A percentile compares a stretch with the other conserved stretches of the same genome.
Conservation (phyloP, 164 flowering plant species). For the Liquidambar formosana region DNA sequence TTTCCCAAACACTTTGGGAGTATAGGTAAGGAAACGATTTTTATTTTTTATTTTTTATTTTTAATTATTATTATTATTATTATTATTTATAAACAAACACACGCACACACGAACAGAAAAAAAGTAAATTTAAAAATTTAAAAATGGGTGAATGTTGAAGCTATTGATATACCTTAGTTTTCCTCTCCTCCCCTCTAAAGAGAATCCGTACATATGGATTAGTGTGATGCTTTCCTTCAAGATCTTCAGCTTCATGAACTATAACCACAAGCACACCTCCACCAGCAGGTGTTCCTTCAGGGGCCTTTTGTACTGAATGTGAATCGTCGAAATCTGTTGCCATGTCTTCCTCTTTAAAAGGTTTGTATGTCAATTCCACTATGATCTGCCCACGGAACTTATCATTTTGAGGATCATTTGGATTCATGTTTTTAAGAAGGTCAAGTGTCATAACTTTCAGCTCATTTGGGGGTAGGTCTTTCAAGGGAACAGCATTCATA, state of each 20-base stretch:
- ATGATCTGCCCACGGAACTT: slow-evolving; percentile 61
- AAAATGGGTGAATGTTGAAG: not conserved
- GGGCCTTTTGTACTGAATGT: slow-evolving; percentile 43
- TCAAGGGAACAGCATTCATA: slow-evolving; percentile 47
- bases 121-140: too few species aligned
- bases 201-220: slow-evolving; percentile 55
- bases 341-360: slow-evolving; percentile 53
- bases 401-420: slow-evolving; percentile 55
- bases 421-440: slow-evolving; percentile 55
- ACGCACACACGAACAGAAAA: too few species aligned
- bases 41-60: too few species aligned
- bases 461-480: slow-evolving; percentile 51
- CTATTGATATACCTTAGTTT: slow-evolving; percentile 53
- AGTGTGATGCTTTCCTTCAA: slow-evolving; percentile 73
- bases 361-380: slow-evolving; percentile 56
- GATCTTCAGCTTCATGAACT: slow-evolving; percentile 63
- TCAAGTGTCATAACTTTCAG: slow-evolving; percentile 48
- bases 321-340: slow-evolving; percentile 37
- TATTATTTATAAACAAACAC: too few species aligned
- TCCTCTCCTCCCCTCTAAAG: slow-evolving; percentile 65
- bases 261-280: slow-evolving; percentile 64
- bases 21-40: too few species aligned
- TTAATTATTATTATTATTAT: too few species aligned
- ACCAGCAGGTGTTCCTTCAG: slow-evolving; percentile 59
- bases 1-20: too few species aligned